Evolutionary conservation across 2,329 filamentous ascomycete genomes (phyloP), one percentile per base, ranked within the genome.

Genomic region (Fusarium sp.): DNA sequence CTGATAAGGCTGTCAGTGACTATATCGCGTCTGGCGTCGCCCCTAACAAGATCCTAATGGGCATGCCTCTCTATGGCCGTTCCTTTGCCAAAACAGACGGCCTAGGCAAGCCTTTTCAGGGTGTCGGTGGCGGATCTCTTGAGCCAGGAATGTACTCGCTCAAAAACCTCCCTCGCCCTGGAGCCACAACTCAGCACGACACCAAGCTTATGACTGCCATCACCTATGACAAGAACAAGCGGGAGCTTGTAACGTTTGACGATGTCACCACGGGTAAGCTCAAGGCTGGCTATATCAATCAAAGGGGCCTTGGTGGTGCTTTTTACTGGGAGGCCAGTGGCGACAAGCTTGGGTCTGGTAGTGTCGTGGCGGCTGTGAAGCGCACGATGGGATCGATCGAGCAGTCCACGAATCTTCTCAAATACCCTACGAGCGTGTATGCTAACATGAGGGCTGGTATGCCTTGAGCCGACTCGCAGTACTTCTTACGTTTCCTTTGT

Each of bases 241-340:
- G 80, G 45, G 85, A 86, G 68, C 84, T 95, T 77, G 79, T 96
- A 46, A 86, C 84, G 21, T 95, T 91, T 68, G 88, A 90, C 67
- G 89, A 83, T 4, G 78, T 84, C 0, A 72, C 76, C 29, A 85
- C 88, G 61, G 84, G 84, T 1, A 72, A 72, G 25, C 71, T 77
- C 62, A 96, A 95, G 78, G 83, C 83, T 1, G 71, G 78, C 9
- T 95, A 88, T 70, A 80, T 95, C 63, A 77, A 79, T 65, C 68
- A 77, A 19, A 79, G 80, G 49, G 78, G 83, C 0, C 81, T 96
- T 1, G 91, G 89, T 1, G 92, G 92, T 11, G 88, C 85, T 1
- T 91, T 95, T 80, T 96, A 90, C 83, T 96, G 92, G 92, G 91
- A 96, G 75, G 88, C 86, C 9, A 89, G 85, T 63, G 88, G 86